Base-by-base conservation (phyloP, 2,329 filamentous ascomycete species). In the Raffaelea ambrosiae region DNA sequence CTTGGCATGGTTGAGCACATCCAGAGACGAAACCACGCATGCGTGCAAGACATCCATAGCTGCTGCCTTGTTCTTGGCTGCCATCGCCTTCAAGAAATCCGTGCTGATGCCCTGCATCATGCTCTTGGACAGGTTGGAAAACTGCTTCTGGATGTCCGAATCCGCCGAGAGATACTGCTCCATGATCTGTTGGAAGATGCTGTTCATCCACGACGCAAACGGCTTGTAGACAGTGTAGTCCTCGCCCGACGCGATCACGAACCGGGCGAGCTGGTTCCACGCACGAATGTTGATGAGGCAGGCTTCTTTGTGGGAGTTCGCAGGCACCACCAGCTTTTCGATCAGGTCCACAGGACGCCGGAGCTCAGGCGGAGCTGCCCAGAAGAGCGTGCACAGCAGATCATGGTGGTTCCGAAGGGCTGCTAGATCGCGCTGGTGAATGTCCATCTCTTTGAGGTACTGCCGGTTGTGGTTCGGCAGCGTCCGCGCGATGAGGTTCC, bases 351-450 rank as follows among this genome's bases (percentile, higher is more conserved):
- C 62, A 5, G 67, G 67, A 4, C 77, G 79, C 8, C 80, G 71
- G 43, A 77, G 57, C 3, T 74, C 71, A 2, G 68, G 58, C 9
- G 81, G 80, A 2, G 77, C 71, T 5, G 75, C 77, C 79, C 80
- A 86, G 58, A 77, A 85, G 4, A 86, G 66, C 1, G 79, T 82
- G 53, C 76, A 80, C 3, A 86, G 67, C 39, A 86, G 71, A 59
- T 86, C 81, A 50, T 85, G 81, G 51, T 86, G 82, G 51, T 86
- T 86, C 49, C 81, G 69, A 40, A 86, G 63, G 5, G 80, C 79
- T 4, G 79, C 78, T 41, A 85, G 66, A 43, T 86, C 81, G 35
- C 73, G 72, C 54, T 81, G 69, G 48, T 75, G 71, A 11, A 84
- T 71, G 5, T 66, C 69, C 49, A 81, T 72, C 57, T 85, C 81